Percentiles rank a stretch among this genome's conserved stretches.
phyloP scores from a whole-genome alignment of 176 grass and related monocot species.

The Rhynchospora breviuscula region DNA sequence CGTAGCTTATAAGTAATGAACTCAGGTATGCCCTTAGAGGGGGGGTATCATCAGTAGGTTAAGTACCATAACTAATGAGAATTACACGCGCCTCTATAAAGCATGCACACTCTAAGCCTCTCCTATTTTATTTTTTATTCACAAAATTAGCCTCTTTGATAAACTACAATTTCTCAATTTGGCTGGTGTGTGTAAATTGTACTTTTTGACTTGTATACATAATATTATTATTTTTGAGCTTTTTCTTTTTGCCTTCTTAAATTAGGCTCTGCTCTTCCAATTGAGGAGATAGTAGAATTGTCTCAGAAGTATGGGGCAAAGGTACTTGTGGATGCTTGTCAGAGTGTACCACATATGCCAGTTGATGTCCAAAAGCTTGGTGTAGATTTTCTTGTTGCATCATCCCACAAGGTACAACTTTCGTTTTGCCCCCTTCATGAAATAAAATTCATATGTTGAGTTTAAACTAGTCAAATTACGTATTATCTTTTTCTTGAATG shows the following conservation, averaged over 20 bases:
- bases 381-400: conserved; percentile 90
- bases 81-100: too few species aligned
- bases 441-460: not conserved
- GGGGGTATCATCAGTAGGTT: too few species aligned
- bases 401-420: conserved; percentile 80
- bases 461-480: not conserved
- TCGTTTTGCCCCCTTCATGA: not conserved
- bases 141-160: too few species aligned
- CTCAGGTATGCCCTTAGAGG: not conserved
- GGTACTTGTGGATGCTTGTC: conserved; percentile 93
- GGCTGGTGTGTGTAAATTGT: too few species aligned
- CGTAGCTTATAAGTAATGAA: conserved; percentile 4
- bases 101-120: too few species aligned
- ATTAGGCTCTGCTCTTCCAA: conserved; percentile 72
- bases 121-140: too few species aligned
- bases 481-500: not conserved
- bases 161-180: too few species aligned
- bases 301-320: conserved; percentile 77
- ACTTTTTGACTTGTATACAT: too few species aligned
- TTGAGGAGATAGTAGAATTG: conserved; percentile 72
- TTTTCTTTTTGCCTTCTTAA: not conserved
- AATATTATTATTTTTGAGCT: not conserved
- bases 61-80: too few species aligned
- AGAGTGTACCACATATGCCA: conserved; percentile 90
- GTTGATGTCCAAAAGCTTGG: conserved; percentile 94